Conservation (phyloP, 2,329 filamentous ascomycete species). For the Trichoderma sp. region DNA sequence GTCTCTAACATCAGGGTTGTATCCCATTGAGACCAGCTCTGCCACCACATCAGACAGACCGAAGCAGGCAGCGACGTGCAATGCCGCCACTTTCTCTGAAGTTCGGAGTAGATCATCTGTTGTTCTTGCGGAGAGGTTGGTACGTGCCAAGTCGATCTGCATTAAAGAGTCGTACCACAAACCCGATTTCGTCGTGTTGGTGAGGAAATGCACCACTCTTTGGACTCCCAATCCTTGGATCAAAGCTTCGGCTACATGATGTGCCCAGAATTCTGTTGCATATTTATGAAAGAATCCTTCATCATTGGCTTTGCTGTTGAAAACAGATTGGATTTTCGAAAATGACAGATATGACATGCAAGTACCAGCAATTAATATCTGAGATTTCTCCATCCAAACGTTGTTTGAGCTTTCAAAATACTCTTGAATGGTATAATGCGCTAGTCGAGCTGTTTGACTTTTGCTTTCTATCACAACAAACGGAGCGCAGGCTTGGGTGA, state of each 20-base stretch:
- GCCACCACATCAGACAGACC: background rate
- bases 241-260: background rate
- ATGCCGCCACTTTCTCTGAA: background rate
- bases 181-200: no score
- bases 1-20: background rate
- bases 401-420: slow-evolving; percentile 39
- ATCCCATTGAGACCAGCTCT: background rate
- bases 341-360: slow-evolving; percentile 40
- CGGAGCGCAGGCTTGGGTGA: slow-evolving; percentile 41
- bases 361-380: slow-evolving; percentile 28
- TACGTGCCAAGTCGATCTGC: background rate
- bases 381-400: slow-evolving; percentile 32
- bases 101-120: slow-evolving; percentile 30
- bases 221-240: background rate
- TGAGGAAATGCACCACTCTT: background rate
- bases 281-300: background rate
- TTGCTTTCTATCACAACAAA: slow-evolving; percentile 39
- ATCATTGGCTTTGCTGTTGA: background rate
- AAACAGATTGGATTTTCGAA: slow-evolving; percentile 23
- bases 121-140: background rate
- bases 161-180: background rate
- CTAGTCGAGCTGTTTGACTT: slow-evolving; percentile 37
- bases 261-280: background rate
- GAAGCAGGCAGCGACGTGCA: background rate
- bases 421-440: slow-evolving; percentile 46